Percentiles rank a stretch among this genome's conserved stretches.
phyloP scores from a whole-genome alignment of 1,284 basidiomycete genomes.

The Polyporus tsugae region DNA sequence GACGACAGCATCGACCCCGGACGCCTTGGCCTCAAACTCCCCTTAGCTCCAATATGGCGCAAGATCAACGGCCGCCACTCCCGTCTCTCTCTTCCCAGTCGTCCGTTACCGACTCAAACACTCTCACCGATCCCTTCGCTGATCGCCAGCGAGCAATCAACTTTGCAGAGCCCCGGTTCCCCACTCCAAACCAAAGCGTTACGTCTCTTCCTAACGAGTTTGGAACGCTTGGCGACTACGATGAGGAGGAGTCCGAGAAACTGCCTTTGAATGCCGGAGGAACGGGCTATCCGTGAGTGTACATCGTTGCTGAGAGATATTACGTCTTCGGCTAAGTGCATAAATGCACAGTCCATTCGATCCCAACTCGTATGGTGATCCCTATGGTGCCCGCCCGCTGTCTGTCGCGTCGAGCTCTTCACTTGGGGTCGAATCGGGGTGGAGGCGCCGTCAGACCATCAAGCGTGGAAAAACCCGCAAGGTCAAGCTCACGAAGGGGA shows the following conservation, averaged over 20 bases:
- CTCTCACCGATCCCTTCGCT: conserved; percentile 70
- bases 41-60: conserved; percentile 50
- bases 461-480: conserved; percentile 92
- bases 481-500: conserved; percentile 91
- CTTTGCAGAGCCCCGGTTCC: conserved; percentile 61
- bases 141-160: conserved; percentile 68
- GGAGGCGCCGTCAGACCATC: conserved; percentile 90
- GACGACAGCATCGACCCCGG: conserved; percentile 15
- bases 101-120: conserved; percentile 32
- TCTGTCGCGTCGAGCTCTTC: conserved; percentile 72
- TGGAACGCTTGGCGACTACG: conserved; percentile 49
- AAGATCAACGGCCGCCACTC: conserved; percentile 53
- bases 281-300: conserved; percentile 75
- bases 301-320: conserved; percentile 8
- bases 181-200: conserved; percentile 57
- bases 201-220: conserved; percentile 64
- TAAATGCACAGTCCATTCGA: conserved; percentile 57
- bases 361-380: conserved; percentile 71
- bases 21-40: conserved; percentile 14
- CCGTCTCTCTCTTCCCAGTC: conserved; percentile 49
- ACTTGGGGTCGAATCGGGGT: conserved; percentile 76
- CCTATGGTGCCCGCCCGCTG: conserved; percentile 64
- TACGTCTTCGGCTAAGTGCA: conserved; percentile 4
- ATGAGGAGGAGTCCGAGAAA: conserved; percentile 78
- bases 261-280: conserved; percentile 64